Evolutionary conservation across 768 basidiomycete species (phyloP).

Genomic region (Infundibulicybe gibba): DNA sequence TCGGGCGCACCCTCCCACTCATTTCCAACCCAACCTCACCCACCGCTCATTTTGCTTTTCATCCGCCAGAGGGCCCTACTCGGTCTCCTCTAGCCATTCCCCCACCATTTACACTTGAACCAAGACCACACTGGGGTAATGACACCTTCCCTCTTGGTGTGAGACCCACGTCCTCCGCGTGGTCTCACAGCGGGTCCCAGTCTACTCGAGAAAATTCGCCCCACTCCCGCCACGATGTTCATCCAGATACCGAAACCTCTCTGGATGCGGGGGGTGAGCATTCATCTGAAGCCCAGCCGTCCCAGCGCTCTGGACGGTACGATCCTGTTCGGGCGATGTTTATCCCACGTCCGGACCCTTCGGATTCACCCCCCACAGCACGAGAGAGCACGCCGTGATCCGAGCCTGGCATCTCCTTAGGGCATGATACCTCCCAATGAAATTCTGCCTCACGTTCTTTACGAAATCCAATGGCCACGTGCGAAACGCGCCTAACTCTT

Average conservation of each 20-base stretch:
- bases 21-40: constrained; percentile 3
- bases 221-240: constrained; percentile 11
- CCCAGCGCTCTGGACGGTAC: constrained; percentile 40
- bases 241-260: not conserved
- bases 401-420: too few relatives aligned
- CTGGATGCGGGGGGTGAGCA: not conserved
- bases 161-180: constrained; percentile 30
- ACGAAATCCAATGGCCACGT: constrained; percentile 11
- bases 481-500: constrained; percentile 6
- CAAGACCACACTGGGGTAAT: constrained; percentile 62
- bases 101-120: constrained; percentile 66
- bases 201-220: constrained; percentile 23
- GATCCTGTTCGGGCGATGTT: constrained; percentile 49
- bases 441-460: constrained; percentile 10
- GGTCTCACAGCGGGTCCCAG: constrained; percentile 28
- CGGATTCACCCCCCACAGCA: constrained; percentile 10
- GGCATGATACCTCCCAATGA: not conserved
- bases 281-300: constrained; percentile 13
- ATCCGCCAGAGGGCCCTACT: constrained; percentile 24
- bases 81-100: constrained; percentile 27
- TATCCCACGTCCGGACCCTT: constrained; percentile 24
- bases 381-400: too few relatives aligned
- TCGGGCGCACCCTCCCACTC: constrained; percentile 9
- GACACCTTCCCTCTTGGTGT: constrained; percentile 32
- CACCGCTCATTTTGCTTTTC: constrained; percentile 22